These are phyloP conservation scores for Penicillium canariense DNA, from an alignment of 495 filamentous ascomycete genomes.

Conservation along the genomic window DNA sequence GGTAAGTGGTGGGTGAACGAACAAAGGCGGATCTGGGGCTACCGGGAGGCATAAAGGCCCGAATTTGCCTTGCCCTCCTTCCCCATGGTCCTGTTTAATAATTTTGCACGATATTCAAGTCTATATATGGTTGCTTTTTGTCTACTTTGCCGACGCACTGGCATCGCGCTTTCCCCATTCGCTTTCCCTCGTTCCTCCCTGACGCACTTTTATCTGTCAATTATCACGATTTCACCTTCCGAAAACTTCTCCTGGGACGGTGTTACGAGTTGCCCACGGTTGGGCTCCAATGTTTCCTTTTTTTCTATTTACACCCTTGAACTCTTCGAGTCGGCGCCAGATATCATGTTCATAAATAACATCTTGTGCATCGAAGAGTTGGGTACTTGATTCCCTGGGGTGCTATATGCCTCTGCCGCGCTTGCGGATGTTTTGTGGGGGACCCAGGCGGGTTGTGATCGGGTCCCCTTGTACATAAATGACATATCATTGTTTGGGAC, in stretches of 20 bases:
- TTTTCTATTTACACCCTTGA: too few relatives aligned
- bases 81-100: neutral
- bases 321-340: too few relatives aligned
- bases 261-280: neutral
- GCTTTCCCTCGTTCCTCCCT: neutral
- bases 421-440: neutral
- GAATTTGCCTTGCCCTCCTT: neutral
- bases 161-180: neutral
- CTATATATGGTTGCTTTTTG: neutral
- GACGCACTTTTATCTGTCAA: neutral
- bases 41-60: slow-evolving; percentile 26
- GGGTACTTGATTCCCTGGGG: neutral
- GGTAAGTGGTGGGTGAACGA: slow-evolving; percentile 41
- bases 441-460: neutral
- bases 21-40: slow-evolving; percentile 43
- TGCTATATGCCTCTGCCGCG: slow-evolving; percentile 1
- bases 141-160: neutral
- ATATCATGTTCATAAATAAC: neutral
- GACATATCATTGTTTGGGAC: neutral
- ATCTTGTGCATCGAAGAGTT: neutral
- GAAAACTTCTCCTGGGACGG: neutral
- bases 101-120: slow-evolving; percentile 1
- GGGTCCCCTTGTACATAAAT: slow-evolving; percentile 1
- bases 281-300: neutral
- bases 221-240: neutral